Base-by-base conservation (phyloP, 768 basidiomycete genomes). In the Rhodotorula kratochvilovae region DNA sequence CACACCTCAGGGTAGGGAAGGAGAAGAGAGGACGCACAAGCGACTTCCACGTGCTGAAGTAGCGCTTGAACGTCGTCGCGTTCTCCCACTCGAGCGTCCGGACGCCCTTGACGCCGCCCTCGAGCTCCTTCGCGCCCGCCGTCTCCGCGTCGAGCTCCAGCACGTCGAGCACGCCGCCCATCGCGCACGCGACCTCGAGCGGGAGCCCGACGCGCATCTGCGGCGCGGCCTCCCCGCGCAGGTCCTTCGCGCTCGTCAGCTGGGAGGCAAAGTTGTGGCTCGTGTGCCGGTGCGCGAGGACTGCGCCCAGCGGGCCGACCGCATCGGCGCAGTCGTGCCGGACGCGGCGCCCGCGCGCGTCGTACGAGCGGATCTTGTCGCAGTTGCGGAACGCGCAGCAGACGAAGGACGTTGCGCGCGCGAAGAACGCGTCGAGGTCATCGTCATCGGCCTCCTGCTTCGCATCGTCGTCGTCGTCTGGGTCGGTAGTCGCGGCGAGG, bases 141-240 rank as follows among this genome's bases (percentile, higher is more conserved):
- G 43, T 31, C 8, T 25, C 43, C 17, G 42, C 19, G 21, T 60
- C 59, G 59, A 60, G 45, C 16, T 60, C 23, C 43, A 10, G 21
- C 11, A 60, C n/a, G 16, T 60, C 59, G 43, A 60, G 16, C 7
- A 43, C 0, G 7, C 43, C 59, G 3, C n/a, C n/a, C 6, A 43
- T 15, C 8, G 43, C 43, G 59, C 59, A 46, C 11, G 45, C 59
- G 59, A 60, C 43, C 31, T 60, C 59, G 59, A 60, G 59, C 39
- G 57, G 57, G 4, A 58, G 57, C 23, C 0, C 17, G 39, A 58
- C 16, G 36, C 17, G 36, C 27, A 58, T n/a, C 27, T 39, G 57
- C 23, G 56, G 25, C 31, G 25, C 23, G 11, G 39, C 25, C 31
- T 7, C 25, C 13, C 19, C 25, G 27, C 6, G 2, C 8, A 4